phyloP scores from a whole-genome alignment of 1,284 basidiomycete genomes.

The Apiotrichum laibachii region DNA sequence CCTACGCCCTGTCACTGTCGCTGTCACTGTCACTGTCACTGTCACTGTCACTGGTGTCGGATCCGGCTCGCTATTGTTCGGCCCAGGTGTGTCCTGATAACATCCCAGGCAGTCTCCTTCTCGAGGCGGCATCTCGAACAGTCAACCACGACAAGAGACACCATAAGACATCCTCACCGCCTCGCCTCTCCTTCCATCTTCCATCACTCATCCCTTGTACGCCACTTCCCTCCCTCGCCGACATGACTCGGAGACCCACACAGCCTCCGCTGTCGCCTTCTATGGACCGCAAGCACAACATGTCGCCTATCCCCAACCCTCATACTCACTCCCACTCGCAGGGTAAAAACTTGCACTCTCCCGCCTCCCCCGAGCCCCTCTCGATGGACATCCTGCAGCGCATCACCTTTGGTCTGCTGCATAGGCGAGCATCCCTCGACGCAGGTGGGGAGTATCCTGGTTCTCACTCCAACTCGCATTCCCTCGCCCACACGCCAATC shows the following conservation, averaged over 20 bases:
- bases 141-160: no score
- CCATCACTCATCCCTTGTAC: not conserved
- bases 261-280: not conserved
- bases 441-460: not conserved
- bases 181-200: no score
- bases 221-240: not conserved
- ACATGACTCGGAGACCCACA: not conserved
- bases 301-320: not conserved
- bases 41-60: no score
- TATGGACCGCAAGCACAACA: not conserved
- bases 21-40: no score
- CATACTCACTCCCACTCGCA: not conserved
- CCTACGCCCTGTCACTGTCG: no score
- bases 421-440: not conserved
- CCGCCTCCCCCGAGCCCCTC: not conserved
- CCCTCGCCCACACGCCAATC: not conserved
- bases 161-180: not conserved
- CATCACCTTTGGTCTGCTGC: conserved; percentile 1
- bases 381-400: conserved; percentile 10
- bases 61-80: no score
- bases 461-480: not conserved
- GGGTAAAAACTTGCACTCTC: not conserved
- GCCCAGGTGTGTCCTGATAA: no score
- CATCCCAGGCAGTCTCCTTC: no score
- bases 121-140: no score